Evolutionary conservation across 164 flowering plant species (phyloP), one percentile per base, ranked within the genome.

Genomic region (Malania oleifera): DNA sequence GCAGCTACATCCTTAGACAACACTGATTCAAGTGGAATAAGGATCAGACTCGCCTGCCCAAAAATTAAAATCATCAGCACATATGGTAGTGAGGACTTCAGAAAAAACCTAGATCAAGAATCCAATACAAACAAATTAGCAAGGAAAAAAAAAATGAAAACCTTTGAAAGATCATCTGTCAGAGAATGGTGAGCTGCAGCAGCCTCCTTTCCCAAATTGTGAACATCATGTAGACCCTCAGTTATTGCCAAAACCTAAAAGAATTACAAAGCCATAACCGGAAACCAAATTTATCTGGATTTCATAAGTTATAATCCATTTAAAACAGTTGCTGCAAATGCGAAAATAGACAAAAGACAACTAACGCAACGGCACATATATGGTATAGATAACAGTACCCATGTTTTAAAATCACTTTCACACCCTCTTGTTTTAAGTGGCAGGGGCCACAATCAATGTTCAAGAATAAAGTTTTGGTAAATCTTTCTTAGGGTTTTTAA

Each of bases 161-260:
- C 98, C 95, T 86, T 86, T 4, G 84, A 78, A 63, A 89, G 87
- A 63, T 83, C 82, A 61, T 76, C 82, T 84, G 86, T 81, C 41
- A 92, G 89, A 71, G 88, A 75, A 62, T n/a, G 67, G 63, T 92
- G 96, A 46, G 82, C 62, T 31, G 68, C 73, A 59, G 90, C 82
- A 77, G 98, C 96, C 75, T 92, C 98, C 78, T 86, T 89, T 59
- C 96, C 98, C 72, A 89, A 65, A 59, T 64, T 80, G 67, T 89
- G 80, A 74, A 92, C 87, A 77, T 89, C 98, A 60, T 81, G 91
- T 57, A 92, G 65, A 66, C 82, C 95, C 69, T 87, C 91, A 17
- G 93, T 86, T 67, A 89, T 86, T 47, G 96, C 91, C 75, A 92
- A 72, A 57, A 92, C 96, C 98, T 92, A 64, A 39, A 71, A 65